Evolutionary conservation across 768 basidiomycete genomes (phyloP), one percentile per base, ranked within the genome.

Genomic region (Trametes gibbosa): DNA sequence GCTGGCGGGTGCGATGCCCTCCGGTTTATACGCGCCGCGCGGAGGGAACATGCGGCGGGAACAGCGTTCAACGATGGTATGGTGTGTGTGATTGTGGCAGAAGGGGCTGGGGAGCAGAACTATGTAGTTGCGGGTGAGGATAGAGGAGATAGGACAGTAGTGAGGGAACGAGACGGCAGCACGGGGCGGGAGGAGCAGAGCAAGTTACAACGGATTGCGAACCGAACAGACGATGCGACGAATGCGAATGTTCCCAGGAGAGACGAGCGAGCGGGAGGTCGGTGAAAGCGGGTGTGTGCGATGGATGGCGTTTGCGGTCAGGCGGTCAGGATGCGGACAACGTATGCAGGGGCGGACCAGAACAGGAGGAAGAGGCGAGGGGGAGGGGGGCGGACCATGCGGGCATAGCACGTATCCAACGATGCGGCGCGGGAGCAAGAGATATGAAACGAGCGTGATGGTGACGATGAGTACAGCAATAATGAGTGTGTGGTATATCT

Each of bases 1-100:
- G n/a, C n/a, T n/a, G n/a, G n/a, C n/a, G n/a, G n/a, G n/a, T n/a
- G n/a, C n/a, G n/a, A n/a, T 25, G 41, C 55, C 55, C 46, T 52
- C 12, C 27, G 17, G 41, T 53, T 42, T 48, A 32, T 43, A 57
- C 50, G 51, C 32, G 45, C 51, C 58, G 58, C 51, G 58, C 24
- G 25, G 51, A n/a, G 50, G 54, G 32, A 19, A n/a, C 40, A 40
- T 40, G 9, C 43, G 50, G 39, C 46, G 58, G 23, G 32, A 27
- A 37, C 53, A 54, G 52, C 39, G 52, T 50, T 50, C 56, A 32
- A 3, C 25, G 51, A 10, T 27, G 51, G 34, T n/a, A 32, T 32
- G 32, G 49, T 37, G 32, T 9, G 34, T 23, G 49, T 24, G 19
- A 45, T 51, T 8, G 41, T 16, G 19, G 16, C 12, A 6, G 37